Percentiles rank a stretch among this genome's conserved stretches.
phyloP scores from a whole-genome alignment of 129 eudicot species.

The Flaveria bidentis region DNA sequence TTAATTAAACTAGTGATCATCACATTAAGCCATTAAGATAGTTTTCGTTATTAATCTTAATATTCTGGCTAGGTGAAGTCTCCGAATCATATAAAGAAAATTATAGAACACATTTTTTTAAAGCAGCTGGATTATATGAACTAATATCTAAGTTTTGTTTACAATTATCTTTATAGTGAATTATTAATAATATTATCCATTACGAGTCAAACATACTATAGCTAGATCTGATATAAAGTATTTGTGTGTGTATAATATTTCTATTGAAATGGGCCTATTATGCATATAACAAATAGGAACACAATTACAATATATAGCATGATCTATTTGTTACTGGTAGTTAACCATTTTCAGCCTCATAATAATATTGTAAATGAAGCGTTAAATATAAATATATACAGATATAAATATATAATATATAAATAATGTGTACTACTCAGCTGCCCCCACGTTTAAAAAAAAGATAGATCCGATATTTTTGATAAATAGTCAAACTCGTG shows the following conservation, averaged over 20 bases:
- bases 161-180: neutral
- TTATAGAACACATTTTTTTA: neutral
- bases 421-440: neutral
- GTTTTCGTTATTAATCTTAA: neutral
- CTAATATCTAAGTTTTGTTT: neutral
- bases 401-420: too few relatives aligned
- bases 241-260: too few relatives aligned
- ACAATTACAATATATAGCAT: too few relatives aligned
- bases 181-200: neutral
- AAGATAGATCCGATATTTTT: neutral
- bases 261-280: too few relatives aligned
- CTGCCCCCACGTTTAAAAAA: neutral
- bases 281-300: too few relatives aligned
- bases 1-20: neutral
- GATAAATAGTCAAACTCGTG: slow-evolving; percentile 9
- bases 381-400: neutral
- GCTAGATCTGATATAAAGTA: neutral
- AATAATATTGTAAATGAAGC: neutral
- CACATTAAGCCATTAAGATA: neutral
- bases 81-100: neutral
- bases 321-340: neutral
- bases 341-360: neutral
- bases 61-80: neutral
- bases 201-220: neutral
- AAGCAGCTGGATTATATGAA: neutral